Evolutionary conservation across 441 rosid species (phyloP).

Genomic region (Erysimum pusillum): DNA sequence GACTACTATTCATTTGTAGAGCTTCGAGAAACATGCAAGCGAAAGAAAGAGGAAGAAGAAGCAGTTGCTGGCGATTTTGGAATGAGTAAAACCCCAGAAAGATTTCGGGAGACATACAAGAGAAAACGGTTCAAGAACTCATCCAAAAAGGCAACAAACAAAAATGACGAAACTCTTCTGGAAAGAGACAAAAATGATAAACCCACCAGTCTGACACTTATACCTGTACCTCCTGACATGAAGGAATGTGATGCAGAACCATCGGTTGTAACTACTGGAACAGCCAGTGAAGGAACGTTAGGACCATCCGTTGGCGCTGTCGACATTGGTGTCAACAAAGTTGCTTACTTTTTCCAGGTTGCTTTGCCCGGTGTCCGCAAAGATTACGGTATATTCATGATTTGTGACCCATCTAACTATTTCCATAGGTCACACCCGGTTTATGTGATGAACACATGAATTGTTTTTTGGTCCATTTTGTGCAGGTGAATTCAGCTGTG

Average conservation of each 20-base stretch:
- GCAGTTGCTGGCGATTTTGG: conserved; percentile 23
- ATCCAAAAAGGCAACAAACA: conserved; percentile 32
- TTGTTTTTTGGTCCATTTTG: conserved; percentile 3
- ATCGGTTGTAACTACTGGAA: conserved; percentile 51
- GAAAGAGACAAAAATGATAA: conserved; percentile 41
- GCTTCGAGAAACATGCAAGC: conserved; percentile 40
- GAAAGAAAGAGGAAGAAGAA: conserved; percentile 34
- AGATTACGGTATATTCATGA: conserved; percentile 52
- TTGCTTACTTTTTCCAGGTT: conserved; percentile 67
- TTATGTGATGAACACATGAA: conserved; percentile 26
- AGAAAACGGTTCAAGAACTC: conserved; percentile 41
- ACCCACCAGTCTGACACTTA: conserved; percentile 35
- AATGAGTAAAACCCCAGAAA: conserved; percentile 44
- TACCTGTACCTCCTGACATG: conserved; percentile 43
- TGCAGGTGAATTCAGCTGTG: conserved; percentile 67
- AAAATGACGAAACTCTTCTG: conserved; percentile 25
- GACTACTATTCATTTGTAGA: conserved; percentile 35
- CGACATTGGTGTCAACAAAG: conserved; percentile 67
- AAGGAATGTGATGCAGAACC: conserved; percentile 47
- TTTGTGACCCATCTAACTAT: conserved; percentile 13
- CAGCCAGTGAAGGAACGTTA: conserved; percentile 47
- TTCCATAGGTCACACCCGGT: neutral
- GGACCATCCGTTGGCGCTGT: conserved; percentile 62
- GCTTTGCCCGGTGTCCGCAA: conserved; percentile 70
- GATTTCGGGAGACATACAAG: conserved; percentile 49